Base-by-base conservation (phyloP, 2,329 filamentous ascomycete genomes). In the Beauveria bassiana region DNA sequence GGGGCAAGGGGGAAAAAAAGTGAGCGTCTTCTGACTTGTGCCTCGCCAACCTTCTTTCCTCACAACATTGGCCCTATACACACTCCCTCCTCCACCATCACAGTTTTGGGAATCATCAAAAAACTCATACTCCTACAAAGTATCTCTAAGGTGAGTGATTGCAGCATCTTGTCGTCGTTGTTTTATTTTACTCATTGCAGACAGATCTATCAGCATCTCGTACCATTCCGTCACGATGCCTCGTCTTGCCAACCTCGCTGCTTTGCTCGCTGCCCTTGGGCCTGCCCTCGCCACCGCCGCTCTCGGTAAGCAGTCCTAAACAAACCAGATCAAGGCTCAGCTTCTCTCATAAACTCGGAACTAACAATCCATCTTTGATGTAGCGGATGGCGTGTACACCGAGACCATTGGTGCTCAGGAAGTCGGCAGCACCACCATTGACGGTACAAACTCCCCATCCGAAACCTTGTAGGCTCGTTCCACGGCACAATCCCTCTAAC, bases 381-480 rank as follows among this genome's bases (percentile, higher is more conserved):
- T 10, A 75, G 74, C 73, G 54, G 66, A 70, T 40, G 60, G 65
- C 42, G 64, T 66, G 42, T 65, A 66, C 40, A 72, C 70, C 26
- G 69, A 71, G 61, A 68, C 68, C 9, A 65, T 66, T 31, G 66
- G 68, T 52, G 68, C 73, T 31, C 68, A 73, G 62, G 67, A 72
- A 57, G 56, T 72, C 51, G 74, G 72, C 20, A 67, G 70, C 53
- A 67, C 68, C 56, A 73, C 71, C 16, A 65, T 68, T 43, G 70
- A 69, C 12, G 74, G 74, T 73, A 68, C 62, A 64, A 34, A 22
- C 24, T 1, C 16, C 16, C 14, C 1, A 12, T 18, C 20, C 3
- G 20, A 34, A 20, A 42, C n/a, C 57, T 20, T 9, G 1, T 12
- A 5, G 2, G 31, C 9, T 42, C 16, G 9, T 16, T 43, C 2